Conservation (phyloP, 306 rosid species). For the Corylus americana region DNA sequence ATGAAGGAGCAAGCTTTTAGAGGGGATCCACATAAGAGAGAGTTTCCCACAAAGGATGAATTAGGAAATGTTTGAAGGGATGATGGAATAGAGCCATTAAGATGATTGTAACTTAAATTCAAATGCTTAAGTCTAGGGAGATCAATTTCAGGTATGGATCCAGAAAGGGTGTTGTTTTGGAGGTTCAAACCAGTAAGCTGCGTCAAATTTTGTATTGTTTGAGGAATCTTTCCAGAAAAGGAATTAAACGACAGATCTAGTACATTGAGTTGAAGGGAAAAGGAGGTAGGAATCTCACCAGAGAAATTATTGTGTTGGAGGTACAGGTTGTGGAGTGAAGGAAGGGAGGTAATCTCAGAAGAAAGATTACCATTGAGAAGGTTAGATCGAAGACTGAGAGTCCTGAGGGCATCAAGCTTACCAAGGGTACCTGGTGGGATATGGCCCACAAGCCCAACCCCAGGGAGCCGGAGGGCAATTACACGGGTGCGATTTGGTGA, state of each 20-base stretch:
- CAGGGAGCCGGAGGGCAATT: conserved; percentile 68
- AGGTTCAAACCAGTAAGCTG: conserved; percentile 65
- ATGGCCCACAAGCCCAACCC: conserved; percentile 74
- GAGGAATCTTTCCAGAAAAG: conserved; percentile 65
- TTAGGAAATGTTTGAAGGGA: conserved; percentile 57
- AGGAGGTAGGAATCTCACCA: conserved; percentile 71
- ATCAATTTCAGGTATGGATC: conserved; percentile 69
- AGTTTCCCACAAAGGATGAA: conserved; percentile 78
- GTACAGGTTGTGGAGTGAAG: conserved; percentile 66
- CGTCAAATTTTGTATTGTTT: conserved; percentile 58
- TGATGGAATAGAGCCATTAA: conserved; percentile 79
- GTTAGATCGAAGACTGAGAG: conserved; percentile 86
- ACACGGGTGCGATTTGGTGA: conserved; percentile 47
- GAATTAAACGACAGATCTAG: conserved; percentile 86
- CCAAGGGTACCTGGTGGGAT: conserved; percentile 76
- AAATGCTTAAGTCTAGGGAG: conserved; percentile 55
- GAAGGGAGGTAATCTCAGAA: conserved; percentile 74
- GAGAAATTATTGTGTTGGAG: conserved; percentile 86
- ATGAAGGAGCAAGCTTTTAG: conserved; percentile 54
- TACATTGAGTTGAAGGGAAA: conserved; percentile 59
- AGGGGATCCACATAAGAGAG: conserved; percentile 74
- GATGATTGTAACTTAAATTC: conserved; percentile 79
- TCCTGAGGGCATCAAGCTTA: conserved; percentile 65
- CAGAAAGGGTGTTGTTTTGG: conserved; percentile 80
- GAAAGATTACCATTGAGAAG: conserved; percentile 71